phyloP scores from a whole-genome alignment of 768 basidiomycete genomes.

The Auricularia heimuer region DNA sequence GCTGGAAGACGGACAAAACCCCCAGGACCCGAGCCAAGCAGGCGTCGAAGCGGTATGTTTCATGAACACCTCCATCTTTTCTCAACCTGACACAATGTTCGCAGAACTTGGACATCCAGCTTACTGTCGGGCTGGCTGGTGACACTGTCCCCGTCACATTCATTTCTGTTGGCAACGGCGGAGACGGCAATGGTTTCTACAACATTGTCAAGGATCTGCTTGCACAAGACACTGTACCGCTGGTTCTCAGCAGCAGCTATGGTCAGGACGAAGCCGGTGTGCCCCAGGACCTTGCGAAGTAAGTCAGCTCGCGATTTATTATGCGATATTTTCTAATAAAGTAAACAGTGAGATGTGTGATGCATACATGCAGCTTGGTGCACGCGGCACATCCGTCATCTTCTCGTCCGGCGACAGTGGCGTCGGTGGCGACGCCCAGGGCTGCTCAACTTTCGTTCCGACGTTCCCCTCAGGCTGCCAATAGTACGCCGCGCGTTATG shows the following conservation, averaged over 20 bases:
- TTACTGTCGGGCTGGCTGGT: constrained; percentile 25
- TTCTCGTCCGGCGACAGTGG: constrained; percentile 32
- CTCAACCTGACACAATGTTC: constrained; percentile 9
- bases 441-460: constrained; percentile 24
- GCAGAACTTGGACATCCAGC: constrained; percentile 27
- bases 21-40: constrained; percentile 11
- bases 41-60: constrained; percentile 24
- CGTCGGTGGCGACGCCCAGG: constrained; percentile 14
- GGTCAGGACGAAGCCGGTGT: constrained; percentile 21
- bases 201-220: constrained; percentile 25
- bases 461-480: constrained; percentile 29
- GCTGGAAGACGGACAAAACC: constrained; percentile 14
- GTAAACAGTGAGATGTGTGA: constrained; percentile 21
- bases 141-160: constrained; percentile 55
- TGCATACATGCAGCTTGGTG: constrained; percentile 26
- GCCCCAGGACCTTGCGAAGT: constrained; percentile 16
- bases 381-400: constrained; percentile 27
- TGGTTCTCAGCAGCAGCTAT: constrained; percentile 27
- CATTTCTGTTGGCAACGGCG: constrained; percentile 37
- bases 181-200: constrained; percentile 37
- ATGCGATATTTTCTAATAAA: not conserved
- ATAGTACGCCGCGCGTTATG: constrained; percentile 14
- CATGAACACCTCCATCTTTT: not conserved
- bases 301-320: not conserved
- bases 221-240: constrained; percentile 34